A percentile compares a stretch with the other conserved stretches of the same genome.
phyloP scores from a whole-genome alignment of 2,329 filamentous ascomycete genomes.

The Diaporthe longicolla region DNA sequence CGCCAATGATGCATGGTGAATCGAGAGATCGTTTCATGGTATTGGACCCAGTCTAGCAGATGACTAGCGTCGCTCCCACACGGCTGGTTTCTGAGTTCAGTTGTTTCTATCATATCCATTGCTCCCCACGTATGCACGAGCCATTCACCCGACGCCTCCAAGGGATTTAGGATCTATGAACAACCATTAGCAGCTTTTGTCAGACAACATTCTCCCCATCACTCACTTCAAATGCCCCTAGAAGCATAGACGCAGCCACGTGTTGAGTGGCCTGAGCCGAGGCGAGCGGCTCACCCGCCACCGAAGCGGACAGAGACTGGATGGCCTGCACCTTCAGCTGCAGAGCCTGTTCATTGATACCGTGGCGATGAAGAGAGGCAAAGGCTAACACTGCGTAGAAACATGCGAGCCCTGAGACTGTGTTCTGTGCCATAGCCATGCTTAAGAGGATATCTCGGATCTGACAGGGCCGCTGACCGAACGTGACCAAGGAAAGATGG shows the following conservation, averaged over 20 bases:
- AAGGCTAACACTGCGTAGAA: not conserved
- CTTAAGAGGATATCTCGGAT: not conserved
- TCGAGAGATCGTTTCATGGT: conserved; percentile 4
- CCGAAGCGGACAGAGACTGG: not conserved
- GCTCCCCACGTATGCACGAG: not conserved
- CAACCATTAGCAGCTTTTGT: not conserved
- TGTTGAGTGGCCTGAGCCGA: not conserved
- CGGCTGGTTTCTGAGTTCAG: not conserved
- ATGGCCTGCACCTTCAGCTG: not conserved
- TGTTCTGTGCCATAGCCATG: not conserved
- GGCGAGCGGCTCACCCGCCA: not conserved
- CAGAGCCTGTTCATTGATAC: not conserved
- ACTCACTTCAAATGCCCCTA: not conserved
- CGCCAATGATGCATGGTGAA: conserved; percentile 19
- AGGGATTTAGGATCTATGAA: not conserved
- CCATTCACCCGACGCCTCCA: conserved; percentile 7
- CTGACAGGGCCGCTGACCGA: not conserved
- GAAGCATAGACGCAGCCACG: conserved; percentile 15
- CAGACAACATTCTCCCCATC: rapidly evolving
- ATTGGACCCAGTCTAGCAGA: conserved; percentile 6
- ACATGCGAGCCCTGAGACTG: not conserved
- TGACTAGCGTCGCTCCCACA: not conserved
- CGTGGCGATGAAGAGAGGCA: conserved; percentile 4
- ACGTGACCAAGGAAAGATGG: not conserved
- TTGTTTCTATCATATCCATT: conserved; percentile 13